Percentiles rank a stretch among this genome's conserved stretches.
These are phyloP conservation scores for Tolypocladium tundrense DNA, from an alignment of 2,329 filamentous ascomycete species.

Conservation along the genomic window DNA sequence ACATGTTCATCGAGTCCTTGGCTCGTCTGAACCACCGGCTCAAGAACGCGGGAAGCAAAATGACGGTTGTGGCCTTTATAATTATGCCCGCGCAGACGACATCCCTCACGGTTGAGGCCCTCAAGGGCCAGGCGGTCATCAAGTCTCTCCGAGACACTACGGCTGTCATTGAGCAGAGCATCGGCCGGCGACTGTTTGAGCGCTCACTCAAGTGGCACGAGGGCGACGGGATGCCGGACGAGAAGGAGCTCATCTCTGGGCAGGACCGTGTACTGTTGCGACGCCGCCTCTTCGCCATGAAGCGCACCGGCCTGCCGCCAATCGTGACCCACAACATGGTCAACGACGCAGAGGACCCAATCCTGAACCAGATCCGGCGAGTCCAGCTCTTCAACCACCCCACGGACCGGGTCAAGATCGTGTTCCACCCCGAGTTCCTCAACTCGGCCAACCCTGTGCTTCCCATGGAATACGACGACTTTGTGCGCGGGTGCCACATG, in stretches of 20 bases:
- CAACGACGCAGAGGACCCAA: constrained; percentile 86
- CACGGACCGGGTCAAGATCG: constrained; percentile 87
- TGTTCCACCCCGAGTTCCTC: constrained; percentile 97
- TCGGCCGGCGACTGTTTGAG: constrained; percentile 90
- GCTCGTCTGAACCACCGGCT: constrained; percentile 90
- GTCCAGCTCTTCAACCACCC: constrained; percentile 97
- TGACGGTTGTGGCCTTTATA: constrained; percentile 92
- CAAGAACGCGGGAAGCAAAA: constrained; percentile 76
- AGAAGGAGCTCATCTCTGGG: constrained; percentile 88
- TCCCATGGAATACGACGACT: constrained; percentile 95
- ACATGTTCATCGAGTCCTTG: constrained; percentile 98
- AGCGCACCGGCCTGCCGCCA: constrained; percentile 77
- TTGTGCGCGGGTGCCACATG: constrained; percentile 91
- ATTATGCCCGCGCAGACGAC: constrained; percentile 98
- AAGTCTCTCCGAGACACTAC: constrained; percentile 92
- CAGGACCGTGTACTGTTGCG: constrained; percentile 90
- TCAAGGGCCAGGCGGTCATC: constrained; percentile 95
- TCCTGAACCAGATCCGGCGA: constrained; percentile 88
- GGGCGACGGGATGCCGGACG: constrained; percentile 84
- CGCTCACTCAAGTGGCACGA: constrained; percentile 92
- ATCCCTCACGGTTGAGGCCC: constrained; percentile 85
- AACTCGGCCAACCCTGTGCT: constrained; percentile 93
- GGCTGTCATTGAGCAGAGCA: constrained; percentile 82
- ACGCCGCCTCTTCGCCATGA: constrained; percentile 91
- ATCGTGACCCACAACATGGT: constrained; percentile 99